Base-by-base conservation (phyloP, 345 rosid species). In the Citropsis articulata region DNA sequence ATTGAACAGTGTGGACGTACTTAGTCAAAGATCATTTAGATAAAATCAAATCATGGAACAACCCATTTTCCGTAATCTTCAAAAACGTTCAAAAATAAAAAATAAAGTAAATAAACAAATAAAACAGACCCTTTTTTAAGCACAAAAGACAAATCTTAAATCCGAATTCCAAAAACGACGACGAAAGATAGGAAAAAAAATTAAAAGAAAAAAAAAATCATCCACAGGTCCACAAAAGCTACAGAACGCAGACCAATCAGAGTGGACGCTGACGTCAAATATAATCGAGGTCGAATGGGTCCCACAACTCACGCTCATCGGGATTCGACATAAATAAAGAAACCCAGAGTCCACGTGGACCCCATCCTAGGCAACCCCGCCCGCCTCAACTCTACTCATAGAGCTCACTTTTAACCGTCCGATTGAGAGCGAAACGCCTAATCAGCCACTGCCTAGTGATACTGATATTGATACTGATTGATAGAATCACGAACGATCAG, bases 391-490 rank as follows among this genome's bases (percentile, higher is more conserved):
- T 24, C 79, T 76, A 66, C 56, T 7, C 28, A 53, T 31, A 10
- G 19, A 1, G 31, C 48, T 12, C 33, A 24, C 71, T 48, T 75
- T 76, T 33, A 66, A 76, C 72, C 78, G 72, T 75, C 50, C 9
- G 78, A 75, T 75, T 36, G 50, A 66, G 53, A 75, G 35, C 35
- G 71, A 66, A 50, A 66, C 72, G 72, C 64, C 45, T 33, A 64
- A 9, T 33, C 72, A 9, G n/a, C 48, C 19, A 18, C 9, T 24
- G 9, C 7, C 31, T 9, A 63, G 25, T 38, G 35, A 13, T 24
- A 19, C 60, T 67, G 21, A 53, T 3, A 4, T 8, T 38, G 35
- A 13, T 35, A 27, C 60, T 67, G 21, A 53, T 1, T 2, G 7
- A 45, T 36, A 27, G 71, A 24, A 67, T 67, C 55, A 67, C 40